A percentile compares a stretch with the other conserved stretches of the same genome.
Evolutionary conservation across 2,329 filamentous ascomycete species (phyloP).

Genomic region (Bimuria novae-zelandiae): DNA sequence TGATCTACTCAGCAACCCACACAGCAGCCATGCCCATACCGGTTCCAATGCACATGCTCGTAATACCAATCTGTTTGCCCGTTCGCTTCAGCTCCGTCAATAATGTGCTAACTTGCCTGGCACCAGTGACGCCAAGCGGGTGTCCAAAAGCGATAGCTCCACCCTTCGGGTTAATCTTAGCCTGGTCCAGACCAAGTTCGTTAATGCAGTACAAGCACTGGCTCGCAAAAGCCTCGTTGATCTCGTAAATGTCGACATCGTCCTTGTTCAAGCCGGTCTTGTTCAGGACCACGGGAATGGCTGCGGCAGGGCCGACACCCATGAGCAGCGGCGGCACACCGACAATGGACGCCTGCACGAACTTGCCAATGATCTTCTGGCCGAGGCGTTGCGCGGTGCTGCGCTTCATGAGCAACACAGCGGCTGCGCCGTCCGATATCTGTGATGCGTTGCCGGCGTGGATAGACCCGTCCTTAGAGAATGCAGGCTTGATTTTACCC

Average conservation of each 20-base stretch:
- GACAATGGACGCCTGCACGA: slow-evolving; percentile 80
- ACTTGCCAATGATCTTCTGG: slow-evolving; percentile 91
- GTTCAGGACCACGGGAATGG: slow-evolving; percentile 88
- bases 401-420: slow-evolving; percentile 94
- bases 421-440: slow-evolving; percentile 91
- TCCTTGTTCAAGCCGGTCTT: slow-evolving; percentile 81
- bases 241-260: slow-evolving; percentile 96
- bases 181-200: slow-evolving; percentile 77
- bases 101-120: slow-evolving; percentile 89
- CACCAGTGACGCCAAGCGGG: slow-evolving; percentile 91
- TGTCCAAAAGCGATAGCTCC: slow-evolving; percentile 96
- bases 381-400: slow-evolving; percentile 86
- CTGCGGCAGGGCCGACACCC: slow-evolving; percentile 94
- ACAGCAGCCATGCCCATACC: slow-evolving; percentile 97
- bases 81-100: slow-evolving; percentile 87
- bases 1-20: slow-evolving; percentile 84
- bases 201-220: slow-evolving; percentile 95
- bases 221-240: slow-evolving; percentile 97
- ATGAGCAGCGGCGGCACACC: slow-evolving; percentile 93
- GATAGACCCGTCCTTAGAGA: slow-evolving; percentile 88
- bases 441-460: slow-evolving; percentile 96
- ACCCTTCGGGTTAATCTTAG: slow-evolving; percentile 97
- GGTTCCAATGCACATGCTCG: slow-evolving; percentile 95
- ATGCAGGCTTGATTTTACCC: slow-evolving; percentile 88
- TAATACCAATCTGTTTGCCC: slow-evolving; percentile 83